phyloP scores from a whole-genome alignment of 768 basidiomycete genomes.

The Lactarius akahatsu region DNA sequence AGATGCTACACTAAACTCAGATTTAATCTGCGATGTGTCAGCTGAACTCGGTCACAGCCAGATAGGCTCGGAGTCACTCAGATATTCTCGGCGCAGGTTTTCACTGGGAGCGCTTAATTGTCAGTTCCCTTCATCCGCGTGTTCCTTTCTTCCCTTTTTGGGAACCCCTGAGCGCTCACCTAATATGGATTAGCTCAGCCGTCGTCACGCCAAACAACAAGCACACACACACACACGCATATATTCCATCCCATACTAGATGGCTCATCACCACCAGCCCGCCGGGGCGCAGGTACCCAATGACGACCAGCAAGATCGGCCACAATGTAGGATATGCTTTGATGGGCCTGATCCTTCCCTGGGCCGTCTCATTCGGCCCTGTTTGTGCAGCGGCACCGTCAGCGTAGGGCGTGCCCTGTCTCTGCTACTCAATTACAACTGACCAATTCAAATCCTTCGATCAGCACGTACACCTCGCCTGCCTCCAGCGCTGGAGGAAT shows the following conservation, averaged over 20 bases:
- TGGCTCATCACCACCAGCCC: slow-evolving; percentile 1
- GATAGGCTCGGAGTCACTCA: no score
- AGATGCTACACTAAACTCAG: no score
- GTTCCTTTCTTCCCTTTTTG: not conserved
- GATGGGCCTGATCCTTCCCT: slow-evolving; percentile 63
- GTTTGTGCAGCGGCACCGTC: slow-evolving; percentile 77
- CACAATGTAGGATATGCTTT: slow-evolving; percentile 83
- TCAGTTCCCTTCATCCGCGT: slow-evolving; percentile 10
- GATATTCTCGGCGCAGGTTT: no score
- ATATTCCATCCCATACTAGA: not conserved
- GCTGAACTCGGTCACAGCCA: no score
- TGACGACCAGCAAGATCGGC: slow-evolving; percentile 38
- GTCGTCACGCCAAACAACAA: not conserved
- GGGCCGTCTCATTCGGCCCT: slow-evolving; percentile 81
- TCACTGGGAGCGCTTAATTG: slow-evolving; percentile 18
- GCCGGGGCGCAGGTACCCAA: slow-evolving; percentile 7
- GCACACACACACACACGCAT: not conserved
- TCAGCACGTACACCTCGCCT: slow-evolving; percentile 78
- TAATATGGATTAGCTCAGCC: not conserved
- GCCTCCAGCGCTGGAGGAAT: slow-evolving; percentile 73
- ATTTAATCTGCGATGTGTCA: no score
- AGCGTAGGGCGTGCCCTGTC: slow-evolving; percentile 43
- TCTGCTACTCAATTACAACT: not conserved
- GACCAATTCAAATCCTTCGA: slow-evolving; percentile 25
- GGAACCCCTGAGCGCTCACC: not conserved